A percentile compares a stretch with the other conserved stretches of the same genome.
phyloP scores from a whole-genome alignment of 768 basidiomycete genomes.

The Panus rudis region DNA sequence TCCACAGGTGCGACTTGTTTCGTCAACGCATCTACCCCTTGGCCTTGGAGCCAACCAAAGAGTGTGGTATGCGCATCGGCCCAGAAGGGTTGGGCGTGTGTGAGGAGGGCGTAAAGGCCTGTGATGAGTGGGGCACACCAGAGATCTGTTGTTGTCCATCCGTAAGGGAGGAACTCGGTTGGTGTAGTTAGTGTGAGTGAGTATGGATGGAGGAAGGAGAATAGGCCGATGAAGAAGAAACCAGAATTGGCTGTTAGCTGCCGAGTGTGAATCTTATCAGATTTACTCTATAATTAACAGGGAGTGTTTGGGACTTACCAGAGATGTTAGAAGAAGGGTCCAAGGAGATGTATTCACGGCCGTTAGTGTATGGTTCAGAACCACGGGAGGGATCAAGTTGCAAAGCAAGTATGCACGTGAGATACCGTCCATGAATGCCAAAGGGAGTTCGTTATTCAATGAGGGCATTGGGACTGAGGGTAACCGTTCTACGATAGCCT shows the following conservation, averaged over 20 bases:
- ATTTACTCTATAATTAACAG: background rate
- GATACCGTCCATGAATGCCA: constrained; percentile 71
- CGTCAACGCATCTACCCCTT: constrained; percentile 17
- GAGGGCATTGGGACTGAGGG: constrained; percentile 49
- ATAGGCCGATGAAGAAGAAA: constrained; percentile 70
- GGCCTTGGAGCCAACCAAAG: constrained; percentile 32
- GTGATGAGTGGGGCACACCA: constrained; percentile 82
- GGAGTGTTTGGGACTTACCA: constrained; percentile 38
- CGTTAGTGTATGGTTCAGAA: constrained; percentile 44
- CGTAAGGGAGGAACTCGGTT: constrained; percentile 70
- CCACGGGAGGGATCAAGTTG: constrained; percentile 64
- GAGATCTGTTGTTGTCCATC: constrained; percentile 80
- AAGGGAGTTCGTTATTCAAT: constrained; percentile 57
- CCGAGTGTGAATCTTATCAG: no score
- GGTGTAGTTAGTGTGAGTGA: constrained; percentile 67
- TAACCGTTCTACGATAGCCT: constrained; percentile 54
- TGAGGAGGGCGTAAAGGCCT: constrained; percentile 72
- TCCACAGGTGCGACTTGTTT: constrained; percentile 42
- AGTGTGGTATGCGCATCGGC: constrained; percentile 48
- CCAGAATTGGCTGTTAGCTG: constrained; percentile 73
- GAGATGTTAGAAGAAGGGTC: constrained; percentile 66
- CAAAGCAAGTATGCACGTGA: constrained; percentile 76
- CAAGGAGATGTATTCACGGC: constrained; percentile 61
- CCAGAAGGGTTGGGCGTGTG: constrained; percentile 86
- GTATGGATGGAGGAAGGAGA: constrained; percentile 70